Base-by-base conservation (phyloP, 768 basidiomycete genomes). In the Lanmaoa pseudosensibilis region DNA sequence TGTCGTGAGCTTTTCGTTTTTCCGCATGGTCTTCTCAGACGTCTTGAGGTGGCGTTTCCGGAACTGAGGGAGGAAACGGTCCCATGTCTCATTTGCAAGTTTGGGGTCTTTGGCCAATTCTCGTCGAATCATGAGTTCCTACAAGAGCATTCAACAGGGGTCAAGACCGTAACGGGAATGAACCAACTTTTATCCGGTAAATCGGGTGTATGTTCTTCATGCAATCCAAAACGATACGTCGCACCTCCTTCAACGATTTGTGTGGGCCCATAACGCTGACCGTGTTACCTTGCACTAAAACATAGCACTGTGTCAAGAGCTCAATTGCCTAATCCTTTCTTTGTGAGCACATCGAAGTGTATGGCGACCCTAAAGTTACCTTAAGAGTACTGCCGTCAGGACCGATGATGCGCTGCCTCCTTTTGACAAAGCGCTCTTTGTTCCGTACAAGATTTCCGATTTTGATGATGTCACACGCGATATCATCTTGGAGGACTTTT, bases 171-270 rank as follows among this genome's bases (percentile, higher is more conserved):
- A 19, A 40, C 34, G 37, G 27, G 51, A 60, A 57, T 57, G 30
- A 52, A 50, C 58, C 21, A 39, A 92, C 94, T 75, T 99, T 99
- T 74, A 99, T 99, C 65, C 94, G 87, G 71, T 99, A 99, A 69
- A 99, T 98, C 2, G 97, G 97, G 68, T 99, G 97, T 52, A 98
- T 90, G 70, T 99, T 99, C 76, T 89, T 94, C 97, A 99, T 98
- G 77, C 97, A 99, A 69, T 99, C 97, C 40, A 98, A 73, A n/a
- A 99, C 84, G 59, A 98, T 98, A 63, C 95, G 77, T 55, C 97
- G 82, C 12, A 99, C 96, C 73, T 99, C 97, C 71, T 98, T 98
- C 19, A 99, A 78, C 0, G 89, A 88, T 68, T 96, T 97, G 77
- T 90, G 90, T 0, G 94, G 89, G 4, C 97, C 97, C 94, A 98